Evolutionary conservation across 805 yeast genomes (phyloP).

Genomic region (Spathaspora sp.): DNA sequence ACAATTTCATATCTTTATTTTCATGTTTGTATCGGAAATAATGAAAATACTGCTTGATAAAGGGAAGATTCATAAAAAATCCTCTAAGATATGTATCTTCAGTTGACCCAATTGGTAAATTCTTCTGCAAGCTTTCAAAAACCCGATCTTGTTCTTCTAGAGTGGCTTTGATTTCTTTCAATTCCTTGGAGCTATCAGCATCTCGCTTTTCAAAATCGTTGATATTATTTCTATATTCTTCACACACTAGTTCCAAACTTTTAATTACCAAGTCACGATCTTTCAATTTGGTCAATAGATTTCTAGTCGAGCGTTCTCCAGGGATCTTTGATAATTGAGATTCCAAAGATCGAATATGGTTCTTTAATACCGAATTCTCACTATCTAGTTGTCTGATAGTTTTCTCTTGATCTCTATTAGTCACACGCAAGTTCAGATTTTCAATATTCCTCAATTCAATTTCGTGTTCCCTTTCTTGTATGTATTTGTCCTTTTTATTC

Average conservation of each 20-base stretch:
- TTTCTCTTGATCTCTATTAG: conserved; percentile 5
- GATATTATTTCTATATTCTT: conserved; percentile 14
- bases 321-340: conserved; percentile 2
- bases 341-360: conserved; percentile 14
- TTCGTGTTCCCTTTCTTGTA: conserved; percentile 12
- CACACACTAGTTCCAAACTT: conserved; percentile 13
- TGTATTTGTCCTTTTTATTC: conserved; percentile 11
- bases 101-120: conserved; percentile 7
- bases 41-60: conserved; percentile 25
- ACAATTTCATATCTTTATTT: conserved; percentile 14
- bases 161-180: conserved; percentile 9
- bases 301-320: background rate
- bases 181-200: conserved; percentile 8
- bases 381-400: conserved; percentile 10
- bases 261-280: conserved; percentile 6
- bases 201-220: conserved; percentile 10
- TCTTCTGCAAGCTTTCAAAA: conserved; percentile 13
- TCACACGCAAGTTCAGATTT: conserved; percentile 5
- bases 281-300: conserved; percentile 3
- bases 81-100: conserved; percentile 8
- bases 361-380: conserved; percentile 9
- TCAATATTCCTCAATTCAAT: conserved; percentile 5
- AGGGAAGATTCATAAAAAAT: conserved; percentile 23
- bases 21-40: conserved; percentile 22
- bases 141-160: conserved; percentile 20